phyloP scores from a whole-genome alignment of 257 asterid species.

The Solanum tacnaense region DNA sequence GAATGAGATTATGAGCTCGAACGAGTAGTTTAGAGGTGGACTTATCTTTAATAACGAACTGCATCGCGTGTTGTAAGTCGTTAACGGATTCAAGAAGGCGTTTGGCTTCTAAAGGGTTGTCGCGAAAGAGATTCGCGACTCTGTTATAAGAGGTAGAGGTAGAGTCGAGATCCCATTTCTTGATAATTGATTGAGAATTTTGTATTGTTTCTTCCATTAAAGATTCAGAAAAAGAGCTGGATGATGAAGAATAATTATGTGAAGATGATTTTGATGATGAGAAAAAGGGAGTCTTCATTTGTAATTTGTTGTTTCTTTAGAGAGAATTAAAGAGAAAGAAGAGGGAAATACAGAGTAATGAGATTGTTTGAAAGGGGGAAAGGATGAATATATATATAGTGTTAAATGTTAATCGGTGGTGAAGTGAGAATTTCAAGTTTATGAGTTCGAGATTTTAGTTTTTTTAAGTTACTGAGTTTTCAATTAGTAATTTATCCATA shows the following conservation, averaged over 20 bases:
- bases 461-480: not conserved
- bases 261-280: constrained; percentile 22
- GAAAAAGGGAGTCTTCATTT: not conserved
- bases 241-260: not conserved
- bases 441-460: too few species aligned
- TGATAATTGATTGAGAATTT: constrained; percentile 32
- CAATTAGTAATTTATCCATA: too few species aligned
- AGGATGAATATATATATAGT: not conserved
- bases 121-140: constrained; percentile 21
- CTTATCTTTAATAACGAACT: constrained; percentile 19
- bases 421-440: too few species aligned
- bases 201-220: constrained; percentile 19
- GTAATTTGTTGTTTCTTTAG: not conserved
- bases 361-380: not conserved
- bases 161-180: constrained; percentile 22
- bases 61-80: constrained; percentile 49
- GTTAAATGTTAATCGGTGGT: too few species aligned
- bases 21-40: constrained; percentile 29
- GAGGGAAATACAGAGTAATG: not conserved
- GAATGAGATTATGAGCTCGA: constrained; percentile 58
- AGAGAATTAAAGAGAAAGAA: not conserved
- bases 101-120: constrained; percentile 29
- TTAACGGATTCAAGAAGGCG: constrained; percentile 34
- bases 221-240: constrained; percentile 23
- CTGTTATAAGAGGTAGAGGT: not conserved